These are phyloP conservation scores for Fusarium mangiferae DNA, from an alignment of 2,329 filamentous ascomycete species.

Conservation along the genomic window DNA sequence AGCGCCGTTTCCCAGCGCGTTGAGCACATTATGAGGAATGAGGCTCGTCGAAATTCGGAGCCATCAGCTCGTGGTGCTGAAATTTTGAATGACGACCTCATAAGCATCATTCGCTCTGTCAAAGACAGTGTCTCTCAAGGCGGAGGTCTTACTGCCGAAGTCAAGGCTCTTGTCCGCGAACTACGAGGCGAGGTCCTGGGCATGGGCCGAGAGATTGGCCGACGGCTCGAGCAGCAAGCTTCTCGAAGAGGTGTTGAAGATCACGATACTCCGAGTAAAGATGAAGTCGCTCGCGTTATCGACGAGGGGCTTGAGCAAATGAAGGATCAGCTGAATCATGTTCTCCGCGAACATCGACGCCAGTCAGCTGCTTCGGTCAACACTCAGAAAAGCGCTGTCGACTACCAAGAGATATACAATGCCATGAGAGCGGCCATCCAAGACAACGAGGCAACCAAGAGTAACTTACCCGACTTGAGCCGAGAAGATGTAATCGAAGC, in stretches of 20 bases:
- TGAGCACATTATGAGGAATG: constrained; percentile 58
- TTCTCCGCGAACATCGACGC: constrained; percentile 79
- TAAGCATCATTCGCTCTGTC: constrained; percentile 84
- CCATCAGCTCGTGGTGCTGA: constrained; percentile 58
- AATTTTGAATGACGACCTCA: constrained; percentile 78
- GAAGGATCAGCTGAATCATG: constrained; percentile 82
- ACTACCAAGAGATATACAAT: constrained; percentile 87
- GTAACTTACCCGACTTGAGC: constrained; percentile 61
- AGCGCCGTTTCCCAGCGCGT: constrained; percentile 53
- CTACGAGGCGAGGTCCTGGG: constrained; percentile 91
- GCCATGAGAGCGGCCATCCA: constrained; percentile 80
- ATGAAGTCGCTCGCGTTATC: constrained; percentile 80
- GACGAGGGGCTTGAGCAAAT: constrained; percentile 84
- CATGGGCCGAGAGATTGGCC: constrained; percentile 91
- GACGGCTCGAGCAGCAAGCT: constrained; percentile 79
- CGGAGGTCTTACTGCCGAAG: constrained; percentile 89
- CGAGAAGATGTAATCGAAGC: constrained; percentile 88
- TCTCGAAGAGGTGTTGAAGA: constrained; percentile 58
- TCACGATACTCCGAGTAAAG: constrained; percentile 65
- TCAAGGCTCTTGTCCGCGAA: constrained; percentile 90
- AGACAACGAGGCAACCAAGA: constrained; percentile 63
- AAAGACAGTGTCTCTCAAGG: constrained; percentile 92
- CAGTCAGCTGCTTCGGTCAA: constrained; percentile 72
- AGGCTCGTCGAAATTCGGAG: constrained; percentile 57
- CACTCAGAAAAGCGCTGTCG: constrained; percentile 69